A percentile compares a stretch with the other conserved stretches of the same genome.
Conservation (phyloP, 2,329 filamentous ascomycete species). For the Apiospora saccharicola region DNA sequence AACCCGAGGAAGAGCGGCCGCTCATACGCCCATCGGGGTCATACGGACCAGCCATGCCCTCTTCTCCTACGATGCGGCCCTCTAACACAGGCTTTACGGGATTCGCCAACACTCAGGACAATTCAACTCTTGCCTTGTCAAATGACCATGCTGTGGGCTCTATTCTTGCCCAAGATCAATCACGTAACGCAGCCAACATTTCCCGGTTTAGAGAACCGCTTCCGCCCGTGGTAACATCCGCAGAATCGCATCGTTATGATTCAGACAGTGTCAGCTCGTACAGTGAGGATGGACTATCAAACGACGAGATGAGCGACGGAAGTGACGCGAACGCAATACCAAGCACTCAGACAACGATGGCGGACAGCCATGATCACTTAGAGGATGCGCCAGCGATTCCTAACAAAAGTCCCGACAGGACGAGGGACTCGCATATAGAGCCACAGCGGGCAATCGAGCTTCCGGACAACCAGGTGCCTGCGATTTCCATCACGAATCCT, state of each 20-base stretch:
- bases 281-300: constrained; percentile 44
- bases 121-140: constrained; percentile 56
- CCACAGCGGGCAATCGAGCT: constrained; percentile 3
- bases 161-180: constrained; percentile 62
- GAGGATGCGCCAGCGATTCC: not conserved
- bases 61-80: constrained; percentile 38
- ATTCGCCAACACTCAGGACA: constrained; percentile 40
- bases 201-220: constrained; percentile 69
- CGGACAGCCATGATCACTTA: constrained; percentile 32
- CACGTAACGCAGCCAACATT: constrained; percentile 62
- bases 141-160: constrained; percentile 66
- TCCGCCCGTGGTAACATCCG: constrained; percentile 73
- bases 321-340: constrained; percentile 32
- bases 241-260: constrained; percentile 69
- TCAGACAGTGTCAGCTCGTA: constrained; percentile 63
- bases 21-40: constrained; percentile 62
- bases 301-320: constrained; percentile 29
- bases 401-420: constrained; percentile 4
- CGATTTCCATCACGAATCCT: constrained; percentile 3
- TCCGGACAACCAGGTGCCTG: constrained; percentile 9
- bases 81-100: constrained; percentile 35
- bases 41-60: constrained; percentile 38
- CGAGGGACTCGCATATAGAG: not conserved
- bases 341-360: constrained; percentile 32
- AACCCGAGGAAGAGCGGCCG: constrained; percentile 61